A percentile compares a stretch with the other conserved stretches of the same genome.
Evolutionary conservation across 1,284 basidiomycete species (phyloP).

Genomic region (Inonotus hispidus): DNA sequence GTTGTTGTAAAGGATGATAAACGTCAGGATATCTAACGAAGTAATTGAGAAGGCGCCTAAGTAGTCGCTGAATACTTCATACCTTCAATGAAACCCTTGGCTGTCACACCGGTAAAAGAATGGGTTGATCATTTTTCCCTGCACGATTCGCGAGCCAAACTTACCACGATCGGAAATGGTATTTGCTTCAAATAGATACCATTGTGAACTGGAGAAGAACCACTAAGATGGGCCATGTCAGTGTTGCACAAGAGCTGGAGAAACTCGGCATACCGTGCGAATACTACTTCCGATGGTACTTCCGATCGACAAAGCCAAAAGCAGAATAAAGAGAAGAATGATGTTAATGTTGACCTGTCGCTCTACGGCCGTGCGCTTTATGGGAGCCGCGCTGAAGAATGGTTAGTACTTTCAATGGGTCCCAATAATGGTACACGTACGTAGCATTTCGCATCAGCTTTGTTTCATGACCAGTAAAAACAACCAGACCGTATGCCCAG

Average conservation of each 20-base stretch:
- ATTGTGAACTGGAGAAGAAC: constrained; percentile 79
- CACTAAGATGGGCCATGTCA: constrained; percentile 38
- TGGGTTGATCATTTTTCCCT: too few relatives aligned
- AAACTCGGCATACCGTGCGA: constrained; percentile 42
- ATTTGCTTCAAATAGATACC: constrained; percentile 70
- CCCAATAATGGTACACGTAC: constrained; percentile 44
- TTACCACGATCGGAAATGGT: constrained; percentile 58
- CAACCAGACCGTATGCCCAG: constrained; percentile 92
- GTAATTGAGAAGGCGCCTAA: constrained; percentile 16
- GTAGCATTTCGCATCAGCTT: constrained; percentile 97
- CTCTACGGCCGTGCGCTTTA: constrained; percentile 96
- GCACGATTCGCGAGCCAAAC: constrained; percentile 22
- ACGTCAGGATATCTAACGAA: constrained; percentile 84
- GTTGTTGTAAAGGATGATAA: constrained; percentile 99
- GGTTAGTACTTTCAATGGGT: constrained; percentile 10
- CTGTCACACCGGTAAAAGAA: constrained; percentile 32
- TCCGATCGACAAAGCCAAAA: constrained; percentile 84
- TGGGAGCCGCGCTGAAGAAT: constrained; percentile 73
- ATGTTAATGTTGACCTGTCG: constrained; percentile 96
- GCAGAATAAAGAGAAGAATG: constrained; percentile 88
- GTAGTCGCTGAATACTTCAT: constrained; percentile 15
- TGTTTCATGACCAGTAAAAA: constrained; percentile 98
- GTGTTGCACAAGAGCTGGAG: not conserved
- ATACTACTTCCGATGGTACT: constrained; percentile 92
- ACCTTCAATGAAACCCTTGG: constrained; percentile 80